phyloP scores from a whole-genome alignment of 306 rosid genomes.

The Cajanus cajan region DNA sequence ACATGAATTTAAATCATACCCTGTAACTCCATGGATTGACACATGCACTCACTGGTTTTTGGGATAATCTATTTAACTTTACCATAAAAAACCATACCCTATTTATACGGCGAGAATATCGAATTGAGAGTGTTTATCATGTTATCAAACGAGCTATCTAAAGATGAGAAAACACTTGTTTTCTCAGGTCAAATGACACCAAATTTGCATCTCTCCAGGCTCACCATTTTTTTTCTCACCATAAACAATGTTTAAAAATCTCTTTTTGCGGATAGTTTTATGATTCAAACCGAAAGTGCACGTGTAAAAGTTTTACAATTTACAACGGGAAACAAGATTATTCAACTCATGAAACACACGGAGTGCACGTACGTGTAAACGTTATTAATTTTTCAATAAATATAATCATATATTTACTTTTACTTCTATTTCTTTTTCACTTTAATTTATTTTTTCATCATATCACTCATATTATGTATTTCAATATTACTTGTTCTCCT shows the following conservation, averaged over 20 bases:
- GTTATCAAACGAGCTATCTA: neutral
- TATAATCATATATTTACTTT: neutral
- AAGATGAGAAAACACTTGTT: neutral
- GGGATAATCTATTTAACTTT: too few relatives aligned
- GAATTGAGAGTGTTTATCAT: neutral
- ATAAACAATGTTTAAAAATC: neutral
- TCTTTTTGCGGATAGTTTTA: neutral
- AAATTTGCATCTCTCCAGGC: neutral
- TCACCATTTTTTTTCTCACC: neutral
- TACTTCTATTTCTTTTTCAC: neutral
- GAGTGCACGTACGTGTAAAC: neutral
- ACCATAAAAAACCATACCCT: slow-evolving; percentile 20
- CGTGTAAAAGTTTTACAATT: neutral
- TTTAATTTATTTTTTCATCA: too few relatives aligned
- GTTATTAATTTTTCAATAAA: neutral
- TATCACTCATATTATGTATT: too few relatives aligned
- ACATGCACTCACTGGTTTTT: too few relatives aligned
- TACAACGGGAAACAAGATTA: neutral
- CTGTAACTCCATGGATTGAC: neutral
- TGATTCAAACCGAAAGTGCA: neutral
- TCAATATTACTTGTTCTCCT: too few relatives aligned
- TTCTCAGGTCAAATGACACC: neutral
- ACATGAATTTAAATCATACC: neutral
- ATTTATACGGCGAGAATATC: slow-evolving; percentile 12
- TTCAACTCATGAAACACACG: neutral